Percentiles rank a stretch among this genome's conserved stretches.
phyloP scores from a whole-genome alignment of 306 rosid species.

The Sicyos baderoa region DNA sequence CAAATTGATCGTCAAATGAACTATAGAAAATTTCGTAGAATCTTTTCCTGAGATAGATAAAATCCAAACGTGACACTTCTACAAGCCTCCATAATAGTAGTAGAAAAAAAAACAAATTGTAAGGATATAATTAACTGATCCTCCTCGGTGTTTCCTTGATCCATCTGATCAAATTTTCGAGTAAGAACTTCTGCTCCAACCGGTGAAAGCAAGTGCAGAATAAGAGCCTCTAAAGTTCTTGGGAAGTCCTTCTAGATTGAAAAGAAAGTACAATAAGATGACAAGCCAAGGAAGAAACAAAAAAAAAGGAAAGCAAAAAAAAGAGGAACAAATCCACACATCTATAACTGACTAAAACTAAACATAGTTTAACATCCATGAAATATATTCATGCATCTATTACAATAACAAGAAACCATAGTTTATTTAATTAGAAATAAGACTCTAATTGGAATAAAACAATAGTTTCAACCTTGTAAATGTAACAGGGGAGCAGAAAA shows the following conservation, averaged over 20 bases:
- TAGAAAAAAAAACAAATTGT: neutral
- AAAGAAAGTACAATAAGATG: constrained; percentile 25
- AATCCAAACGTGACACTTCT: constrained; percentile 23
- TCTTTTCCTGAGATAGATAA: constrained; percentile 36
- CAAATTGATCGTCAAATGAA: constrained; percentile 73
- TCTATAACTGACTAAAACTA: neutral
- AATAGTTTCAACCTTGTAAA: neutral
- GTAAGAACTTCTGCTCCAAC: constrained; percentile 89
- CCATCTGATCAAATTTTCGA: constrained; percentile 82
- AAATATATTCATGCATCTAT: constrained; percentile 12
- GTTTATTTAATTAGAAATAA: neutral
- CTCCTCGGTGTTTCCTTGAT: constrained; percentile 45
- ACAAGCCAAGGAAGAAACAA: constrained; percentile 21
- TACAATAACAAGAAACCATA: neutral
- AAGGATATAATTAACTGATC: constrained; percentile 53
- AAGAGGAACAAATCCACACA: constrained; percentile 11
- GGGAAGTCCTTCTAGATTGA: constrained; percentile 56
- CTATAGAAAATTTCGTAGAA: constrained; percentile 72
- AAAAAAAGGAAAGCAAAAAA: constrained; percentile 3
- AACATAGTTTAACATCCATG: neutral
- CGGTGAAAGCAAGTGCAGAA: constrained; percentile 78
- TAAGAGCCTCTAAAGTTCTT: constrained; percentile 86
- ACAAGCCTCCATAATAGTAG: neutral
- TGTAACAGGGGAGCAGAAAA: constrained; percentile 3
- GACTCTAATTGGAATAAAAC: neutral